phyloP scores from a whole-genome alignment of 257 asterid genomes.

The Paulownia fortunei region DNA sequence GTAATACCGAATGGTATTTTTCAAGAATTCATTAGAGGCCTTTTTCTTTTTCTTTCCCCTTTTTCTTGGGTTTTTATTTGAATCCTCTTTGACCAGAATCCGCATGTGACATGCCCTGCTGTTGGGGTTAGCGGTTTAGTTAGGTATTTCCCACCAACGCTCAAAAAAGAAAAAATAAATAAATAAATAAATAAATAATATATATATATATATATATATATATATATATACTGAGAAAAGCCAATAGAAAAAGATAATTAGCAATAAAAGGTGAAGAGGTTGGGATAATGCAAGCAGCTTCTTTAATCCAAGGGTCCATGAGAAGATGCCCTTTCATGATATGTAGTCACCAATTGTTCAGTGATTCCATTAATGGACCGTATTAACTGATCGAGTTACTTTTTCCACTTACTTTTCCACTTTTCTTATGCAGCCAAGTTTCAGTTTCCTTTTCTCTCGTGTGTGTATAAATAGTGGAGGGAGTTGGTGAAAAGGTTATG shows the following conservation, averaged over 20 bases:
- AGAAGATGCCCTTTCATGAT: slow-evolving; percentile 6
- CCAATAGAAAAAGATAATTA: too few relatives aligned
- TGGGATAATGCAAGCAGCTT: too few relatives aligned
- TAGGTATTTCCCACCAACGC: slow-evolving; percentile 15
- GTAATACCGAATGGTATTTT: slow-evolving; percentile 20
- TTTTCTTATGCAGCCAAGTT: neutral
- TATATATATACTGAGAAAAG: too few relatives aligned
- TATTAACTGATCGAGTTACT: too few relatives aligned
- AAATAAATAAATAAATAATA: too few relatives aligned
- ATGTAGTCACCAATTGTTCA: too few relatives aligned
- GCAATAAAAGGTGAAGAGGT: too few relatives aligned
- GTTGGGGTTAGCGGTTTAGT: neutral
- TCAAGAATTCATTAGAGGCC: slow-evolving; percentile 14
- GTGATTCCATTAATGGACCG: slow-evolving; percentile 9
- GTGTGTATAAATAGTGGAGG: neutral
- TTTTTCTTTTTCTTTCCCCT: neutral
- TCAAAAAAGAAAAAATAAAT: neutral
- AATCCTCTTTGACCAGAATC: slow-evolving; percentile 31
- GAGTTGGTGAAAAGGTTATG: neutral
- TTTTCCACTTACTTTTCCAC: neutral
- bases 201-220: too few relatives aligned
- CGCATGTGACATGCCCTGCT: slow-evolving; percentile 13
- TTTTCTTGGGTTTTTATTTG: neutral
- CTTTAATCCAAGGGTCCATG: neutral
- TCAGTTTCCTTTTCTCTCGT: neutral